These are phyloP conservation scores for Scedosporium minutisporum DNA, from an alignment of 2,329 filamentous ascomycete species.

Conservation along the genomic window DNA sequence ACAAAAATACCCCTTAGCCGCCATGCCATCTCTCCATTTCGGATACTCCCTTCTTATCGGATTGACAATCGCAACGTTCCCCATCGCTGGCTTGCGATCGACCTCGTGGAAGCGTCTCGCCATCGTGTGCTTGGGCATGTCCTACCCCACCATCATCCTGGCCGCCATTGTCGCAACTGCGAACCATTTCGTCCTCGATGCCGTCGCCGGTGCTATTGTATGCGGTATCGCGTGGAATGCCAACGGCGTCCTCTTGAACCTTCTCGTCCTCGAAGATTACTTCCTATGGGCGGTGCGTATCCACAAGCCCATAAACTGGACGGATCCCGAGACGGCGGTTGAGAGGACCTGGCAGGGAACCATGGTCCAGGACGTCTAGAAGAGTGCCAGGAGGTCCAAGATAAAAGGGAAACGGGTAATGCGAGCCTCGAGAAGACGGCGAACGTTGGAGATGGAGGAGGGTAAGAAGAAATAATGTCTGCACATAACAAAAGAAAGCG, in stretches of 20 bases:
- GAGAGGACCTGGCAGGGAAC: slow-evolving; percentile 22
- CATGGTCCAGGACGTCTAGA: slow-evolving; percentile 12
- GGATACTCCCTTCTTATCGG: slow-evolving; percentile 67
- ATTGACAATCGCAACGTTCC: slow-evolving; percentile 57
- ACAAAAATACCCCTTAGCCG: slow-evolving; percentile 33
- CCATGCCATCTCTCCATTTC: slow-evolving; percentile 69
- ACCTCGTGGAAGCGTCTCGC: slow-evolving; percentile 39
- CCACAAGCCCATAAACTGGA: slow-evolving; percentile 48
- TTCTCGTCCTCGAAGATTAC: slow-evolving; percentile 58
- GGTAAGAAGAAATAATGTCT: too few relatives aligned
- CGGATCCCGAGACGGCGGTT: slow-evolving; percentile 25
- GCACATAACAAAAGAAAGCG: too few relatives aligned
- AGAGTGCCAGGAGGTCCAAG: neutral
- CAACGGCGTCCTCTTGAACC: slow-evolving; percentile 47
- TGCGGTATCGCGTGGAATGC: slow-evolving; percentile 54
- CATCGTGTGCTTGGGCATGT: slow-evolving; percentile 39
- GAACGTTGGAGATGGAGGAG: too few relatives aligned
- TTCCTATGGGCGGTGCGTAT: slow-evolving; percentile 54
- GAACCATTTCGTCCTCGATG: slow-evolving; percentile 65
- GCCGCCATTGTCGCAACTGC: slow-evolving; percentile 61
- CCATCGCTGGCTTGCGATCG: slow-evolving; percentile 44
- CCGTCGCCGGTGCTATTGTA: slow-evolving; percentile 56
- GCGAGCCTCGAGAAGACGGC: neutral
- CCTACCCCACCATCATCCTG: slow-evolving; percentile 57
- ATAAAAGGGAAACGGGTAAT: neutral